phyloP scores from a whole-genome alignment of 176 grass and related monocot species.

The Phoenix roebelenii region DNA sequence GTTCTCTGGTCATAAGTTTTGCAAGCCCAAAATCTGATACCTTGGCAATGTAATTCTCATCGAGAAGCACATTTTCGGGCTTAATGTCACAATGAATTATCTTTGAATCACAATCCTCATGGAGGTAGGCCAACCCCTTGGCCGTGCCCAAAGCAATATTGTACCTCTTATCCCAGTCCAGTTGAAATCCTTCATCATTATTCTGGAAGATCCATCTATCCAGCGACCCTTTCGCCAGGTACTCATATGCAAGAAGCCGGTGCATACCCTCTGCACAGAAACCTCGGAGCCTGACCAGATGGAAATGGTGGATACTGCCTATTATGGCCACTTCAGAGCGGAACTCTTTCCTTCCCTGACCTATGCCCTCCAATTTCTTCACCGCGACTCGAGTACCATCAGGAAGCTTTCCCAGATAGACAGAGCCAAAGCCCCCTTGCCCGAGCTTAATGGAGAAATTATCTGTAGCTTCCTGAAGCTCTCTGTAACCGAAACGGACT shows the following conservation, averaged over 20 bases:
- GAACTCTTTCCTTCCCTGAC: constrained; percentile 96
- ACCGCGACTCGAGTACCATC: constrained; percentile 69
- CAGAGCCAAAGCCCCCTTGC: constrained; percentile 90
- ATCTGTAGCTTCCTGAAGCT: constrained; percentile 71
- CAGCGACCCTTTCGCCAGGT: constrained; percentile 79
- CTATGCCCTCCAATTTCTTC: constrained; percentile 84
- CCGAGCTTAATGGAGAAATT: constrained; percentile 84
- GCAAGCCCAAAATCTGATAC: constrained; percentile 99
- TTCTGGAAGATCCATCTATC: constrained; percentile 82
- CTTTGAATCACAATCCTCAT: constrained; percentile 88
- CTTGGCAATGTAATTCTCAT: constrained; percentile 72
- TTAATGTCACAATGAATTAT: constrained; percentile 97
- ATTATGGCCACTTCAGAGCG: constrained; percentile 82
- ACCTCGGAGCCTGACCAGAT: constrained; percentile 82
- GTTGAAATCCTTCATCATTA: constrained; percentile 9
- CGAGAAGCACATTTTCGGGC: constrained; percentile 86
- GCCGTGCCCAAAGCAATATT: constrained; percentile 79
- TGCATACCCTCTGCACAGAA: constrained; percentile 68
- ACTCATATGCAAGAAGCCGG: constrained; percentile 84
- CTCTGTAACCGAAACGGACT: constrained; percentile 64
- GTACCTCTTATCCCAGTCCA: constrained; percentile 81
- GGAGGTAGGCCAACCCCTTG: constrained; percentile 74
- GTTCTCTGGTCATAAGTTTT: constrained; percentile 94
- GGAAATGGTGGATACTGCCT: constrained; percentile 94
- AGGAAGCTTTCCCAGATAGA: constrained; percentile 67